Base-by-base conservation (phyloP, 768 basidiomycete species). In the Psilocybe subaeruginosa region DNA sequence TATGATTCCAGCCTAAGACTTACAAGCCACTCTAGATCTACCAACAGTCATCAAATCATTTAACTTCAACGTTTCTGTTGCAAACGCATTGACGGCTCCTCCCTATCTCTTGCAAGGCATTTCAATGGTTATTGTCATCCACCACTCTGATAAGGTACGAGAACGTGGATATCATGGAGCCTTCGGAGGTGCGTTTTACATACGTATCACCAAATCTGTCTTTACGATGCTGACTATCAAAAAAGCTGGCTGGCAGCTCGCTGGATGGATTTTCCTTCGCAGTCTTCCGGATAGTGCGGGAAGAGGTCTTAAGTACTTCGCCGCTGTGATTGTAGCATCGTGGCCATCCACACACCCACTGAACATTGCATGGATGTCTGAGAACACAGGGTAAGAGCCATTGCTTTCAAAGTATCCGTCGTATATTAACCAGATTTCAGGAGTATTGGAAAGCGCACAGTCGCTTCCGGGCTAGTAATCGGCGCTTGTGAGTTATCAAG, bases 331-430 rank as follows among this genome's bases (percentile, higher is more conserved):
- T 41, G 71, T 77, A 0, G 74, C 76, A 8, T 72, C 73, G 2
- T 78, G 77, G 77, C 77, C 77, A 1, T 74, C 73, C 16, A 76
- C 75, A 3, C 76, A 78, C 64, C 77, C 77, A 2, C 58, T 78
- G 35, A 78, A 77, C 49, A 74, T 78, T 45, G 77, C 76, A 1
- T 78, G 77, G 77, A 75, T 78, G 71, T 73, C 76, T 0, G 77
- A 78, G 60, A 78, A 78, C 53, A 77, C 75, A 2, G 76, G 72
- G 73, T 69, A 60, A 31, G 64, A 39, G n/a, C 12, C 14, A 5
- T 16, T 23, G 23, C 16, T 4, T 33, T 35, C 37, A 3, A 9
- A 19, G 8, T 27, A 11, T 3, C 11, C 5, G 14, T 39, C 17
- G 12, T 35, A 53, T n/a, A 17, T 54, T 39, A 43, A 4, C 23